Evolutionary conservation across 1,284 basidiomycete species (phyloP).

Genomic region (Moniliophthora roreri): DNA sequence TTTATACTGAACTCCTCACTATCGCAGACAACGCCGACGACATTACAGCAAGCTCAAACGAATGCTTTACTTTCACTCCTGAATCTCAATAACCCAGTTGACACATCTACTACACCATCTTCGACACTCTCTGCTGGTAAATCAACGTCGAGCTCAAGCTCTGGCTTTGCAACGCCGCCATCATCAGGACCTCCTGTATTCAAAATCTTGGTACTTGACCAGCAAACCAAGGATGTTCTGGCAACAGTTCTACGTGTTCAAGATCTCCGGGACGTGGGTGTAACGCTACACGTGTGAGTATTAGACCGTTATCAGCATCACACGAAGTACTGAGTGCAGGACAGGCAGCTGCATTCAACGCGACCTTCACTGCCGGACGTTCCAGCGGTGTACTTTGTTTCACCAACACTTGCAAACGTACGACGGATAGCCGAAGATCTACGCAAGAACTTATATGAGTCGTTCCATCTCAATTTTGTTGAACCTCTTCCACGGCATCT

Average conservation of each 20-base stretch:
- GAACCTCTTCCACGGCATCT: slow-evolving; percentile 86
- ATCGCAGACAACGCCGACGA: slow-evolving; percentile 30
- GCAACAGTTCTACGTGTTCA: slow-evolving; percentile 95
- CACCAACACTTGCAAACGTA: slow-evolving; percentile 87
- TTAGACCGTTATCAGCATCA: neutral
- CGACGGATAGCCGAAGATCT: slow-evolving; percentile 89
- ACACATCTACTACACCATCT: slow-evolving; percentile 33
- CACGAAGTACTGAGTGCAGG: slow-evolving; percentile 12
- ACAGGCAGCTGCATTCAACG: slow-evolving; percentile 87
- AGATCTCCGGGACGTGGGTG: slow-evolving; percentile 94
- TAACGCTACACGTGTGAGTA: slow-evolving; percentile 93
- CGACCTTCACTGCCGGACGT: slow-evolving; percentile 93
- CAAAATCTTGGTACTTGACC: slow-evolving; percentile 96
- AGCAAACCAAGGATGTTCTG: slow-evolving; percentile 93
- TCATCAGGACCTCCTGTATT: slow-evolving; percentile 82
- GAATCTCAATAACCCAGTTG: slow-evolving; percentile 55
- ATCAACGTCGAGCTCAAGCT: slow-evolving; percentile 13
- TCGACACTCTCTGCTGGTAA: slow-evolving; percentile 37
- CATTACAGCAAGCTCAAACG: slow-evolving; percentile 81
- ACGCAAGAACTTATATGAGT: slow-evolving; percentile 86
- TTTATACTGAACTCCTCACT: neutral
- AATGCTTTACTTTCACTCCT: slow-evolving; percentile 67
- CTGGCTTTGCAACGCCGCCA: slow-evolving; percentile 44
- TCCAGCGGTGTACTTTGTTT: slow-evolving; percentile 96
- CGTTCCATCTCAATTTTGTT: slow-evolving; percentile 94